Conservation (phyloP, 169 alveolate species). For the Babesia ovata region DNA sequence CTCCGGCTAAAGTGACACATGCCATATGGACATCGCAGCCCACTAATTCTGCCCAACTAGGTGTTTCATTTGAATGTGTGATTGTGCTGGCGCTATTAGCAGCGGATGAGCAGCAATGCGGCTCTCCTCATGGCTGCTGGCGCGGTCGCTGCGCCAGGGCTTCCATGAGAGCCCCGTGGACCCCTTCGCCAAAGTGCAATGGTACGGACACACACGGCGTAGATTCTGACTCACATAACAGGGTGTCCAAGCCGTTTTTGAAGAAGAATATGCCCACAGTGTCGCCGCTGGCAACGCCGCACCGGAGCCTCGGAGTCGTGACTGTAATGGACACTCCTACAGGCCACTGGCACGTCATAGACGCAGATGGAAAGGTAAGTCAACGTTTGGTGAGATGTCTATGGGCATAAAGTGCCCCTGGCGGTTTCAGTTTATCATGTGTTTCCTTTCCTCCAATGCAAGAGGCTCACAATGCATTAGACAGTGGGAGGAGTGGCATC, state of each 20-base stretch:
- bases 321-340: slow-evolving; percentile 80
- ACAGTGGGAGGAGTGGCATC: slow-evolving; percentile 80
- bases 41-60: background rate
- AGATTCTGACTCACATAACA: slow-evolving; percentile 1
- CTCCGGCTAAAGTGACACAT: slow-evolving; percentile 27
- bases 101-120: slow-evolving; percentile 11
- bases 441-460: background rate
- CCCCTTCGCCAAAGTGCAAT: slow-evolving; percentile 87
- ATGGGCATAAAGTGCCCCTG: background rate
- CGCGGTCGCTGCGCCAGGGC: slow-evolving; percentile 67
- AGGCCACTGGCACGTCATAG: slow-evolving; percentile 85
- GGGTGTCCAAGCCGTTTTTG: slow-evolving; percentile 83
- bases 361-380: slow-evolving; percentile 77
- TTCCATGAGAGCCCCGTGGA: slow-evolving; percentile 80
- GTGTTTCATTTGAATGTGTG: background rate
- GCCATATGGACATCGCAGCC: background rate
- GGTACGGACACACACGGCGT: slow-evolving; percentile 57
- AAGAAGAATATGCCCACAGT: slow-evolving; percentile 84
- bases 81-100: background rate
- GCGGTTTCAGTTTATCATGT: background rate
- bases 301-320: slow-evolving; percentile 76
- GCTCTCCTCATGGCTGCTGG: slow-evolving; percentile 26
- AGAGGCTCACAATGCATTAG: background rate
- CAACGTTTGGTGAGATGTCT: background rate
- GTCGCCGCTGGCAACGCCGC: slow-evolving; percentile 81